Conservation (phyloP, 208 protist genomes). For the Trypanosoma lewisi region DNA sequence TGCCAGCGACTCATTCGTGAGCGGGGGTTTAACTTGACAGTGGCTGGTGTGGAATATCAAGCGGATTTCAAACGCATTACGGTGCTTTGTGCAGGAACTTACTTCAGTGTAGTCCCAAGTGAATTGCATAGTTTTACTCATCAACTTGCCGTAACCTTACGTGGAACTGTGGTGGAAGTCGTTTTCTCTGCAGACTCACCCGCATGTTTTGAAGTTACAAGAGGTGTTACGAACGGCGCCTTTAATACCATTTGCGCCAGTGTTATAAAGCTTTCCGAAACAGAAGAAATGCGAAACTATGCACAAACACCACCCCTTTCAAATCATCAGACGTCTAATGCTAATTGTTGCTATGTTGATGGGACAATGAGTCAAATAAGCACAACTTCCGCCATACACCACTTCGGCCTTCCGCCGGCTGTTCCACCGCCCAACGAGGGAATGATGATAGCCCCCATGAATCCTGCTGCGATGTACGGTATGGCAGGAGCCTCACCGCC, state of each 20-base stretch:
- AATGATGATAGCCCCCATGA: slow-evolving; percentile 12
- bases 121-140: slow-evolving; percentile 36
- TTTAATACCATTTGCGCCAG: slow-evolving; percentile 21
- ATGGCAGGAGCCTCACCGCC: slow-evolving; percentile 14
- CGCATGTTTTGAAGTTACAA: slow-evolving; percentile 51
- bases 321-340: neutral
- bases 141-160: slow-evolving; percentile 31
- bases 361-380: neutral
- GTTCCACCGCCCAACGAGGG: neutral
- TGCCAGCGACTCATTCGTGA: slow-evolving; percentile 43
- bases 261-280: slow-evolving; percentile 4
- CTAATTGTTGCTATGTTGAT: slow-evolving; percentile 6
- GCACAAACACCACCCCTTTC: neutral
- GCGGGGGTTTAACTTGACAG: slow-evolving; percentile 27
- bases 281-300: neutral
- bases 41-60: slow-evolving; percentile 65
- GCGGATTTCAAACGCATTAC: slow-evolving; percentile 67
- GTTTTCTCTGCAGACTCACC: slow-evolving; percentile 40
- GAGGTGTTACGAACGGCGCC: slow-evolving; percentile 19
- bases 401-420: slow-evolving; percentile 8
- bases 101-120: slow-evolving; percentile 24
- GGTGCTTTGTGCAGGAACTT: slow-evolving; percentile 35
- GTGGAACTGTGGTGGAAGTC: slow-evolving; percentile 52
- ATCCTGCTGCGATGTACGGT: slow-evolving; percentile 8
- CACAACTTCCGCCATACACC: neutral